Conservation (phyloP, 345 rosid species). For the Eucalyptus marginata region DNA sequence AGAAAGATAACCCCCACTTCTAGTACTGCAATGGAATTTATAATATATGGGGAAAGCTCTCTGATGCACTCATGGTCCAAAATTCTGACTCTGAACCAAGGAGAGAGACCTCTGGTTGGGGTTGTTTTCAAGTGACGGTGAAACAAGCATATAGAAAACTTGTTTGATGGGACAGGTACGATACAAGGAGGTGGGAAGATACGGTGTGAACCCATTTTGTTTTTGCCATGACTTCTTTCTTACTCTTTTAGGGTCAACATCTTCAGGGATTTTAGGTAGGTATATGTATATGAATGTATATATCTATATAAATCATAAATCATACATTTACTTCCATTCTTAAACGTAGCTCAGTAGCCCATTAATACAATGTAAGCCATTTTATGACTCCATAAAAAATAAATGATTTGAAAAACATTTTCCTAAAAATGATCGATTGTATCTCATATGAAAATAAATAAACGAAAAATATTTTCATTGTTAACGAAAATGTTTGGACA, state of each 20-base stretch:
- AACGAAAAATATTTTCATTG: no score
- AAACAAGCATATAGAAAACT: neutral
- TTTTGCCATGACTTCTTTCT: neutral
- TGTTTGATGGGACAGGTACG: neutral
- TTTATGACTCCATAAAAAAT: neutral
- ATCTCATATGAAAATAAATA: no score
- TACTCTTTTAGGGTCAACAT: neutral
- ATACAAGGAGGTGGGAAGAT: neutral
- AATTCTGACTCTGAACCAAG: neutral
- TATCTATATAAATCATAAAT: no score
- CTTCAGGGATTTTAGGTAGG: neutral
- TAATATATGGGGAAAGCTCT: neutral
- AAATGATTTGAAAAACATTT: neutral
- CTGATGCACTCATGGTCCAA: neutral
- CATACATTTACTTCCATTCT: neutral
- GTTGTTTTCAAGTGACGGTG: neutral
- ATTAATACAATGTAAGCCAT: neutral
- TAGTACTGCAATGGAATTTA: neutral
- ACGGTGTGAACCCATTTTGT: neutral
- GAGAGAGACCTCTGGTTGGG: neutral
- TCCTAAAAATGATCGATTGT: neutral
- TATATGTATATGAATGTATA: neutral
- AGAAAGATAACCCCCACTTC: neutral
- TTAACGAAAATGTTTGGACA: no score
- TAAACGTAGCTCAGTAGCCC: neutral